Evolutionary conservation across 2,329 filamentous ascomycete species (phyloP), one percentile per base, ranked within the genome.

Genomic region (Aureobasidium sp.): DNA sequence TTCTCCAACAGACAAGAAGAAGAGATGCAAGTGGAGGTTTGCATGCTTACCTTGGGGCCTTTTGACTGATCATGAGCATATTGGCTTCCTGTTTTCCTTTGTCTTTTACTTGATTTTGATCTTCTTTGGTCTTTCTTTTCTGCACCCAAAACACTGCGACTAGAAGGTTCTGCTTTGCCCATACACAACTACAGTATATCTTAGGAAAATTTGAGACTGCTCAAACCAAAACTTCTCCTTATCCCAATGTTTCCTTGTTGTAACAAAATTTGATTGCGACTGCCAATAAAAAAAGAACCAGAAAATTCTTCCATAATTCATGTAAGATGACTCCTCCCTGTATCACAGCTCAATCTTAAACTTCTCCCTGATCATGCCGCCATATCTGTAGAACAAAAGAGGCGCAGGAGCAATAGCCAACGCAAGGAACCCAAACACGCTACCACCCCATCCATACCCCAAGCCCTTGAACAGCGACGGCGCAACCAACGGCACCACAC

Each of bases 381-480:
- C 79, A 65, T 74, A 80, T 4, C 71, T 70, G 61, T 74, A 81
- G 64, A 81, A 81, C 19, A 81, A 53, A 6, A 78, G 13, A 0
- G 79, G 79, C 49, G 77, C 78, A 46, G 79, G 79, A 6, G 78
- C 76, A 47, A 81, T 73, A 6, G 71, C 64, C 23, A 81, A 62
- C 29, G 71, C 65, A 17, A 78, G 54, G 57, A 81, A 80, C 1
- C 68, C 78, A 65, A 80, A 80, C 1, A 78, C 69, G 27, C 71
- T 75, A n/a, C 79, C 74, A 1, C 77, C 77, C 77, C 78, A 80
- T 2, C 78, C 78, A 63, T 79, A 75, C 0, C 78, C 78, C 9
- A 79, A 42, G 15, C 67, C 71, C 1, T 78, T 72, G 53, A 79
- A 75, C 43, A 80, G 61, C 0, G 60, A 62, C 0, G 77, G 76